phyloP scores from a whole-genome alignment of 768 basidiomycete genomes.

The Lyophyllum semitale region DNA sequence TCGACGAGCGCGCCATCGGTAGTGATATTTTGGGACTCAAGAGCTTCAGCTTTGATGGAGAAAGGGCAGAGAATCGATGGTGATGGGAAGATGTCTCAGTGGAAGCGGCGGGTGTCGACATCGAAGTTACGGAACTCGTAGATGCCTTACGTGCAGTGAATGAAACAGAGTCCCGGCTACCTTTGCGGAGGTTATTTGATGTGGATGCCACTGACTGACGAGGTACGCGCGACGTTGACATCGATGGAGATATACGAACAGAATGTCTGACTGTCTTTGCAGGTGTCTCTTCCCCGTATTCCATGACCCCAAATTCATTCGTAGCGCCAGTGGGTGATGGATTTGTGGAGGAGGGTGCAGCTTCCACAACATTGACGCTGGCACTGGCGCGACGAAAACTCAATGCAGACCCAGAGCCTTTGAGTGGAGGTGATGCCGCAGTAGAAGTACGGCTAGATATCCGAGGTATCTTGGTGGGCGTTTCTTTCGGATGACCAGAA shows the following conservation, averaged over 20 bases:
- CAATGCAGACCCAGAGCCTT: constrained; percentile 49
- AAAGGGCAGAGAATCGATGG: constrained; percentile 80
- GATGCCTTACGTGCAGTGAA: constrained; percentile 83
- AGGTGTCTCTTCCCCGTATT: constrained; percentile 53
- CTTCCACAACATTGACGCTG: constrained; percentile 56
- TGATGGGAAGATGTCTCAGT: constrained; percentile 42
- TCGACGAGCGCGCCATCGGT: constrained; percentile 56
- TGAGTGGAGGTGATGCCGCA: constrained; percentile 69
- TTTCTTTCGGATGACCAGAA: constrained; percentile 68
- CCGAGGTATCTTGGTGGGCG: constrained; percentile 91
- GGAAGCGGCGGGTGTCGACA: constrained; percentile 52
- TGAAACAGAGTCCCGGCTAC: constrained; percentile 78
- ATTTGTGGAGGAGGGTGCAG: constrained; percentile 57
- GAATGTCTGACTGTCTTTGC: constrained; percentile 57
- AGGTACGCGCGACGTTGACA: constrained; percentile 60
- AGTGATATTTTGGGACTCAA: constrained; percentile 77
- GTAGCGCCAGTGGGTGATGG: constrained; percentile 60
- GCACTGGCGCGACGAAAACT: constrained; percentile 69
- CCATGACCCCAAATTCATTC: constrained; percentile 84
- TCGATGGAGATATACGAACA: constrained; percentile 65
- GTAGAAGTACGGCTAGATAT: constrained; percentile 86
- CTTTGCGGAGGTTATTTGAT: constrained; percentile 58
- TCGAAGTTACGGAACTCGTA: constrained; percentile 75
- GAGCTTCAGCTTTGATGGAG: constrained; percentile 83
- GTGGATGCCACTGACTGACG: constrained; percentile 61